Evolutionary conservation across 2,329 filamentous ascomycete genomes (phyloP).

Genomic region (Trichothecium sympodiale): DNA sequence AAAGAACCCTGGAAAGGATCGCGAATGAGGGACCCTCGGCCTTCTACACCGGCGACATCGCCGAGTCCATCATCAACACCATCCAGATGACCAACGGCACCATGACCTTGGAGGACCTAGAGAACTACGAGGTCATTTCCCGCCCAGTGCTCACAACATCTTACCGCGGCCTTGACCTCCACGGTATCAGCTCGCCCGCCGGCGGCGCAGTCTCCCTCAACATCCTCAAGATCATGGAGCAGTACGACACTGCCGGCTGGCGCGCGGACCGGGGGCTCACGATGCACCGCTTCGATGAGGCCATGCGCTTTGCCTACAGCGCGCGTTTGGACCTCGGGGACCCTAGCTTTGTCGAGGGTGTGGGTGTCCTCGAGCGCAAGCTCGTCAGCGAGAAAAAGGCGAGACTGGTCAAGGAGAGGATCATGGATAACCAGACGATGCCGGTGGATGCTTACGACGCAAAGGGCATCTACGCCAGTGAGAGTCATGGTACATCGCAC

Average conservation of each 20-base stretch:
- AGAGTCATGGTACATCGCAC: conserved; percentile 65
- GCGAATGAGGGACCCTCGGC: conserved; percentile 60
- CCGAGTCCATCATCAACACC: conserved; percentile 60
- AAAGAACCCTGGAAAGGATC: conserved; percentile 60
- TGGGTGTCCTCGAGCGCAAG: conserved; percentile 50
- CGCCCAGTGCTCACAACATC: conserved; percentile 52
- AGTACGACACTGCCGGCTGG: conserved; percentile 50
- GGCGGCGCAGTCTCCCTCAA: conserved; percentile 67
- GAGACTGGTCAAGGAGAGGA: conserved; percentile 48
- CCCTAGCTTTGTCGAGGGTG: conserved; percentile 57
- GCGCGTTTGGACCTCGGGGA: conserved; percentile 72
- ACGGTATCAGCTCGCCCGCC: conserved; percentile 60
- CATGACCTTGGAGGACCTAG: conserved; percentile 71
- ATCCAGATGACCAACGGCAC: conserved; percentile 65
- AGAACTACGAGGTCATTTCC: conserved; percentile 57
- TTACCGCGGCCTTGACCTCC: conserved; percentile 62
- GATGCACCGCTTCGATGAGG: conserved; percentile 75
- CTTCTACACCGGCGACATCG: conserved; percentile 65
- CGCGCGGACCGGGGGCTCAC: conserved; percentile 47
- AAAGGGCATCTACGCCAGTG: conserved; percentile 49
- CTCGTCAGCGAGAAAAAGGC: conserved; percentile 57
- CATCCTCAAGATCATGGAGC: conserved; percentile 73
- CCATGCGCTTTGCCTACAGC: conserved; percentile 82
- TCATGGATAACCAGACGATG: conserved; percentile 61
- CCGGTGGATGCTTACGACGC: conserved; percentile 68